A percentile compares a stretch with the other conserved stretches of the same genome.
These are phyloP conservation scores for Pleurozium schreberi DNA, from an alignment of 225 moss, liverwort and hornwort genomes.

Conservation along the genomic window DNA sequence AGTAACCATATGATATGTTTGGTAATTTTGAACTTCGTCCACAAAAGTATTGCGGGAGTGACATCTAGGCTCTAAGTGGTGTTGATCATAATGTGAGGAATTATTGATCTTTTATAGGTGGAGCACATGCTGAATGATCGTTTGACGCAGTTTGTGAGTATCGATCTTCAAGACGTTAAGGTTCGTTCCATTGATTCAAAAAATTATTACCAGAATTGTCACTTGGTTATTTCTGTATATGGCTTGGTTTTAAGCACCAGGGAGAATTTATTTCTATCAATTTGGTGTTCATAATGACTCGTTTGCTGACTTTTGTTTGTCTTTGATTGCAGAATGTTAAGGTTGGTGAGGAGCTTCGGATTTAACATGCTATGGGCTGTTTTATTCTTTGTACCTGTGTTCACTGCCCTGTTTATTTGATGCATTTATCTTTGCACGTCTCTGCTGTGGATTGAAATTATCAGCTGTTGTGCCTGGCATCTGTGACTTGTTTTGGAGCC, in stretches of 20 bases:
- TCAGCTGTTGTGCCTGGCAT: conserved; percentile 1
- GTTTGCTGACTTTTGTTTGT: conserved; percentile 3
- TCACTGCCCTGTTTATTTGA: conserved; percentile 5
- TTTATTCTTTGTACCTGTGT: conserved; percentile 19
- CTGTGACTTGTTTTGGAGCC: not conserved
- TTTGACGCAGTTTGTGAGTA: conserved; percentile 84
- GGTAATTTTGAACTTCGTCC: not conserved
- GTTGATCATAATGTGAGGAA: not conserved
- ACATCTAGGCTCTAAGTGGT: not conserved
- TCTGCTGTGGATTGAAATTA: not conserved
- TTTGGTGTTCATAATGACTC: conserved; percentile 4
- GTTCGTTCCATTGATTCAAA: conserved; percentile 15
- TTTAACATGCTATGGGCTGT: conserved; percentile 21
- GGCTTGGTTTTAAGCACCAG: not conserved
- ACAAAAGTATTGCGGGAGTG: not conserved
- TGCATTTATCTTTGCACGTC: conserved; percentile 3
- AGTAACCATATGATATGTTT: not conserved
- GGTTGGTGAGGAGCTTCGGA: conserved; percentile 46
- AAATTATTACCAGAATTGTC: not conserved
- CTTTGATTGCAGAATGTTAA: conserved; percentile 61
- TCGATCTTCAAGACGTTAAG: conserved; percentile 88
- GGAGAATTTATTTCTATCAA: not conserved
- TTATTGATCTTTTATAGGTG: conserved; percentile 25
- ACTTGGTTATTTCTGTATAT: not conserved
- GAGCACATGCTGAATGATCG: conserved; percentile 96